Percentiles rank a stretch among this genome's conserved stretches.
phyloP scores from a whole-genome alignment of 208 protist species.

The Leishmania gerbilli region DNA sequence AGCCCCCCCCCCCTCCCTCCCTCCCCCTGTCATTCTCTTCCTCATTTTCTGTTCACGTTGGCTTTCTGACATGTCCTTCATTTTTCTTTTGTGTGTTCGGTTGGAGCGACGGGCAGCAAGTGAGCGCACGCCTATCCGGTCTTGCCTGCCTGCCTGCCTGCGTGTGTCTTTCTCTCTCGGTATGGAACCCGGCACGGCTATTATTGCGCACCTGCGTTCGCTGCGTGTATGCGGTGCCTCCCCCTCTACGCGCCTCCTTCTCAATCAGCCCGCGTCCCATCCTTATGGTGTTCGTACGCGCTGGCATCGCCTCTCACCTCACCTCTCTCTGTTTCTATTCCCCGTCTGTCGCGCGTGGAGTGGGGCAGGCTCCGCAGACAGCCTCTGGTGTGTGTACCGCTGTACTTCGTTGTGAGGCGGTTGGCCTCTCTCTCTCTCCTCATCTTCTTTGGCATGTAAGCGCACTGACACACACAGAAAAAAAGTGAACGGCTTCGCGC shows the following conservation, averaged over 20 bases:
- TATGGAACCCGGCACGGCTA: neutral
- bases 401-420: neutral
- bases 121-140: neutral
- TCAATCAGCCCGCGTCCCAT: too few relatives aligned
- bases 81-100: neutral
- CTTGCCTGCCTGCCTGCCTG: neutral
- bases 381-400: neutral
- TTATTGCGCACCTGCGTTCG: neutral
- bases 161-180: neutral
- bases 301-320: too few relatives aligned
- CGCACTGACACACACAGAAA: neutral
- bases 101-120: neutral
- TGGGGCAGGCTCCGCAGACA: neutral
- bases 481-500: too few relatives aligned
- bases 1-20: too few relatives aligned
- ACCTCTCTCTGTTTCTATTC: neutral
- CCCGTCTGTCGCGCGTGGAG: neutral
- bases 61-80: neutral
- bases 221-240: neutral
- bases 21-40: neutral
- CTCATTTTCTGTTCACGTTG: neutral
- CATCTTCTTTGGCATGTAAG: neutral
- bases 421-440: neutral
- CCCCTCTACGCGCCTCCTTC: neutral
- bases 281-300: too few relatives aligned